Conservation (phyloP, 2,329 filamentous ascomycete species). For the Colletotrichum cordylinicola region DNA sequence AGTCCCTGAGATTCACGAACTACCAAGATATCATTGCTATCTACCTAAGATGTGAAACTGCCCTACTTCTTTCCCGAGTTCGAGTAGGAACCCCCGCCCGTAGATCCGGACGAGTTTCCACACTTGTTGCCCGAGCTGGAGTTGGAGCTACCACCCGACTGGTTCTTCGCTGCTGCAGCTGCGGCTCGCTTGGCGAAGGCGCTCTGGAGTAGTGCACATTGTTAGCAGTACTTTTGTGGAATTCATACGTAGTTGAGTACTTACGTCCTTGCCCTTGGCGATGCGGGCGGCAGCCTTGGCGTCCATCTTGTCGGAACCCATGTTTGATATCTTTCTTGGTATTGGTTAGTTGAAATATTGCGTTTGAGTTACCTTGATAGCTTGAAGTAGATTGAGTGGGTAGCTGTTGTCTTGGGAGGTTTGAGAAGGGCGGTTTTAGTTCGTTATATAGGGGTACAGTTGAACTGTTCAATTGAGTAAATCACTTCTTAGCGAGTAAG, state of each 20-base stretch:
- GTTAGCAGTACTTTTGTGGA: background rate
- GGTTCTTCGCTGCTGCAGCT: background rate
- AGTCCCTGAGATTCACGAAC: background rate
- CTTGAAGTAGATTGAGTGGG: background rate
- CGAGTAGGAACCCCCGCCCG: background rate
- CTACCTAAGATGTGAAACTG: background rate
- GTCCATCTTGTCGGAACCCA: background rate
- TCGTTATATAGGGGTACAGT: background rate
- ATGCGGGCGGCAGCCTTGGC: background rate
- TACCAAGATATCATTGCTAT: background rate
- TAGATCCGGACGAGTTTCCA: background rate
- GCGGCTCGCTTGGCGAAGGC: background rate
- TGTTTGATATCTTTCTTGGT: accelerated
- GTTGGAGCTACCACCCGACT: background rate
- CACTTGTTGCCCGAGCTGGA: background rate
- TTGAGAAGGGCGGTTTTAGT: accelerated
- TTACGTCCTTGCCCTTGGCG: background rate
- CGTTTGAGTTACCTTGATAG: background rate
- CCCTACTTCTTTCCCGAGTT: background rate
- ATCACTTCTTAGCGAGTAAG: accelerated
- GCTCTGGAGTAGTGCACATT: accelerated
- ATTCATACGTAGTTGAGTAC: too few relatives aligned
- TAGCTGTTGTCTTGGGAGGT: background rate
- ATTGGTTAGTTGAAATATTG: background rate
- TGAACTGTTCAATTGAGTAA: background rate